These are phyloP conservation scores for Colletotrichum lindemuthianum DNA, from an alignment of 2,329 filamentous ascomycete species.

Conservation along the genomic window DNA sequence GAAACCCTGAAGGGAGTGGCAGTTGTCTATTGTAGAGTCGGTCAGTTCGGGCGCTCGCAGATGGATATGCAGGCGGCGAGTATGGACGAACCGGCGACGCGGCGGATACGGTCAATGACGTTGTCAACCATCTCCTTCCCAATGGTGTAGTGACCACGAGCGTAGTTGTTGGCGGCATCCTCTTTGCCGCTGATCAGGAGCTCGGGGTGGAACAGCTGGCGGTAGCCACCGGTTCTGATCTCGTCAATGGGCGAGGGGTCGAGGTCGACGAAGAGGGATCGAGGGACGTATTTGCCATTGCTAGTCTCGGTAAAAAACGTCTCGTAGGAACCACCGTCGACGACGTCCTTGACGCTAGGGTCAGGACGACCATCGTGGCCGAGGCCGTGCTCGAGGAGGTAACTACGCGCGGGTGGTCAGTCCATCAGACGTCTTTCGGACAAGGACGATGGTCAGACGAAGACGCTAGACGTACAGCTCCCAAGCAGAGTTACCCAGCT, in stretches of 20 bases:
- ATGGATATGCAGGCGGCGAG: not conserved
- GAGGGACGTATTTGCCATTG: constrained; percentile 77
- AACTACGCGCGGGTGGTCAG: constrained; percentile 55
- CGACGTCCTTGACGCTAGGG: constrained; percentile 67
- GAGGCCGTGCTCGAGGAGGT: constrained; percentile 78
- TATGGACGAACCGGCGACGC: constrained; percentile 68
- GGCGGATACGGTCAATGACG: constrained; percentile 76
- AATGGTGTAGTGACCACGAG: constrained; percentile 79
- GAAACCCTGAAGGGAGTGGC: constrained; percentile 77
- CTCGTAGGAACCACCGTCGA: constrained; percentile 73
- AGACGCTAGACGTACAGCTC: constrained; percentile 70
- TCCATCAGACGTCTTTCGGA: constrained; percentile 36
- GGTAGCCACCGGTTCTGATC: constrained; percentile 75
- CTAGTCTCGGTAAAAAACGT: constrained; percentile 81
- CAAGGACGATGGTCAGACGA: constrained; percentile 4
- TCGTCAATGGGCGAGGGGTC: constrained; percentile 79
- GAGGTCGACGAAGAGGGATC: constrained; percentile 77
- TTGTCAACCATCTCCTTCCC: constrained; percentile 80
- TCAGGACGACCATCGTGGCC: constrained; percentile 72
- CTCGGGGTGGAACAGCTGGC: constrained; percentile 78
- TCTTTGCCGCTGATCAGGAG: constrained; percentile 79
- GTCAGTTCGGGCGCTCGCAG: constrained; percentile 35
- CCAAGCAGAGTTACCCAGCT: constrained; percentile 81
- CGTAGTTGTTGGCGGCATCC: constrained; percentile 82
- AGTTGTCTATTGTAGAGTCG: constrained; percentile 66